Base-by-base conservation (phyloP, 2,329 filamentous ascomycete species). In the Blumeria graminis region DNA sequence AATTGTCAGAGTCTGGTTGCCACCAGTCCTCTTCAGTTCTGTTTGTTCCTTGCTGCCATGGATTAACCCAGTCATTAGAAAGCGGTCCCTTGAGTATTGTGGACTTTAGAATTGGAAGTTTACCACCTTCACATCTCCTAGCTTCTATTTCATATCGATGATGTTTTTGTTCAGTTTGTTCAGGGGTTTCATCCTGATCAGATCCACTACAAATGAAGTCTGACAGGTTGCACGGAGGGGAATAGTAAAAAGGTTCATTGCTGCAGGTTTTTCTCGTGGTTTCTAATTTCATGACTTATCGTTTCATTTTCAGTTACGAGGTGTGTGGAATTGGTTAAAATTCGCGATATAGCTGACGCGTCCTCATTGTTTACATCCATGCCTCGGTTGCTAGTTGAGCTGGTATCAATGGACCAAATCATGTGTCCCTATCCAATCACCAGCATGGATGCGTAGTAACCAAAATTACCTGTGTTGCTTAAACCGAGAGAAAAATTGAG, bases 51-150 rank as follows among this genome's bases (percentile, higher is more conserved):
- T 70, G 69, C 45, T 66, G 63, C 76, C 76, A 78, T 13, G 76
- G 76, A 59, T 77, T 76, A 35, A 65, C 62, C 75, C 75, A 78
- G 43, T 68, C 63, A 56, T 62, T 65, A 48, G 74, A 71, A 60
- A 85, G 82, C 0, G 82, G 82, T 0, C 82, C 82, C 58, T 69
- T 72, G 3, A 86, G 69, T 6, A 69, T 67, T 6, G 82, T 76
- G 11, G 82, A 82, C 3, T 80, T 65, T 2, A 88, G 70, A 28
- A 75, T 63, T 0, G 81, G 73, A 1, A 71, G 64, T 34, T 72
- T 68, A 0, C 82, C 82, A 6, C 71, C 67, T 39, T 84, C 68
- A 61, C 76, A 85, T 36, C 72, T 71, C 35, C 72, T 68, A 1
- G 77, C 82, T 11, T 81, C 74, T 0, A 70, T 67, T 64, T 84